Evolutionary conservation across 768 basidiomycete genomes (phyloP).

Genomic region (Russula lepida): DNA sequence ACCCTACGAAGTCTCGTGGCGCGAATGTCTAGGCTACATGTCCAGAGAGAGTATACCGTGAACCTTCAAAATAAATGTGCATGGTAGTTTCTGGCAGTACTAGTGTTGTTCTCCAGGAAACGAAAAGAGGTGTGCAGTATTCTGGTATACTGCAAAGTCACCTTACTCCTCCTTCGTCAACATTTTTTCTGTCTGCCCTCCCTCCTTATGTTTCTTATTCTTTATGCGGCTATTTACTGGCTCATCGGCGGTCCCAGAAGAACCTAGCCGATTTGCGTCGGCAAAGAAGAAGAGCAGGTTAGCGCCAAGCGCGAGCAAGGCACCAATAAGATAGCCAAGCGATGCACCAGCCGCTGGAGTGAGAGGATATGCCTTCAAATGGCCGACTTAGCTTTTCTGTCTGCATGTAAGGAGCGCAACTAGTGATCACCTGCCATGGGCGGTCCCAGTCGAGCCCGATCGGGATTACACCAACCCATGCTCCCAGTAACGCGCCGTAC

Average conservation of each 20-base stretch:
- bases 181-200: conserved; percentile 3
- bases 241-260: not conserved
- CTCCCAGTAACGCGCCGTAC: conserved; percentile 60
- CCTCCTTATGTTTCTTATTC: conserved; percentile 4
- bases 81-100: not conserved
- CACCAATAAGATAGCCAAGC: conserved; percentile 55
- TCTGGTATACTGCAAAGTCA: too few species aligned
- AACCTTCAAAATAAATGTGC: not conserved
- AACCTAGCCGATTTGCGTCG: conserved; percentile 8
- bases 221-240: not conserved
- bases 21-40: not conserved
- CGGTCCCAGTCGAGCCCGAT: conserved; percentile 95
- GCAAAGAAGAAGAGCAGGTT: conserved; percentile 30
- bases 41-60: not conserved
- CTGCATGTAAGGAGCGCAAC: not conserved
- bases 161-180: not conserved
- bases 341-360: conserved; percentile 68
- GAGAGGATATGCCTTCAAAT: conserved; percentile 67
- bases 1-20: too few species aligned
- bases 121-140: not conserved
- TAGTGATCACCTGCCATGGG: conserved; percentile 76
- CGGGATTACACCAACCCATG: conserved; percentile 76
- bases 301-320: conserved; percentile 44
- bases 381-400: conserved; percentile 10
- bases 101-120: not conserved